phyloP scores from a whole-genome alignment of 2,329 filamentous ascomycete genomes.

The Orbilia blumenaviensis region DNA sequence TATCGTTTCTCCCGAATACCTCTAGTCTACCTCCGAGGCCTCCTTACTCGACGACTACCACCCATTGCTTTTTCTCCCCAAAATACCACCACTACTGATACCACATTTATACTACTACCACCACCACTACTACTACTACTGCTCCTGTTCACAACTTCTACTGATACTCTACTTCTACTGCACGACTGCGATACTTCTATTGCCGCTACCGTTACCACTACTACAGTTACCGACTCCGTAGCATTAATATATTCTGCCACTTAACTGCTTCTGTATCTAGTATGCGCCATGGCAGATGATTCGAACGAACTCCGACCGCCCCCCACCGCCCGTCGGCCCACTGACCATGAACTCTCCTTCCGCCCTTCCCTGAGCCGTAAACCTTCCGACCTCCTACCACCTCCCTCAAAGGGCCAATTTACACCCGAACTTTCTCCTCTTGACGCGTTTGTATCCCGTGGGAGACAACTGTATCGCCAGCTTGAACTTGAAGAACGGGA shows the following conservation, averaged over 20 bases:
- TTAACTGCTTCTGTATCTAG: no score
- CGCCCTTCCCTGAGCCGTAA: slow-evolving; percentile 36
- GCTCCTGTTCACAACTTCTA: neutral
- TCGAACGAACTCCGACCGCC: slow-evolving; percentile 42
- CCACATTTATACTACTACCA: neutral
- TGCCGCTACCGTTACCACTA: neutral
- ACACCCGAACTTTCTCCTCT: slow-evolving; percentile 92
- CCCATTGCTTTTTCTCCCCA: neutral
- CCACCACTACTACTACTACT: neutral
- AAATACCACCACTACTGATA: neutral
- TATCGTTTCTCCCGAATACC: no score
- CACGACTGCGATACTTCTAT: neutral
- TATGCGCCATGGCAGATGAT: slow-evolving; percentile 53
- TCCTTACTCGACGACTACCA: neutral
- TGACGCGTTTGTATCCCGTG: slow-evolving; percentile 93
- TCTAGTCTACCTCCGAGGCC: slow-evolving; percentile 1
- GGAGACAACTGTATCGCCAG: slow-evolving; percentile 83
- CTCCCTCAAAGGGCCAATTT: slow-evolving; percentile 68
- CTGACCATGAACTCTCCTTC: slow-evolving; percentile 50
- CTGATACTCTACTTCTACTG: neutral
- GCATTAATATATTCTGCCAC: no score
- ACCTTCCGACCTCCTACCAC: slow-evolving; percentile 47
- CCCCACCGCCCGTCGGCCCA: slow-evolving; percentile 27
- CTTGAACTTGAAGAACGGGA: slow-evolving; percentile 67
- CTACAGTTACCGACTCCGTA: no score